Evolutionary conservation across 768 basidiomycete genomes (phyloP), one percentile per base, ranked within the genome.

Genomic region (Boletus fagicola): DNA sequence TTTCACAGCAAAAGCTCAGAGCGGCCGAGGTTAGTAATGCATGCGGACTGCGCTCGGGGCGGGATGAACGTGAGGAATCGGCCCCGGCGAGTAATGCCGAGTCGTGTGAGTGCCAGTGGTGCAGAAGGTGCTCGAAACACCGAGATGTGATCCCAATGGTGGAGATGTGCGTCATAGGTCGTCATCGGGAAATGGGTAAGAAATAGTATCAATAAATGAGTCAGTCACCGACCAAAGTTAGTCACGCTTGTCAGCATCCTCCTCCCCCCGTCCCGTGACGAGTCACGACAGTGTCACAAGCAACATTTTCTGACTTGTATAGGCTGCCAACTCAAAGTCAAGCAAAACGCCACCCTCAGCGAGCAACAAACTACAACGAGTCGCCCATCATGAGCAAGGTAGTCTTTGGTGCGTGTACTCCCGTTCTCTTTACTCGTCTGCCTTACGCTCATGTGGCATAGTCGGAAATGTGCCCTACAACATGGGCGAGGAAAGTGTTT

Each of bases 391-490:
- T 86, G 83, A 87, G 86, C 64, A 87, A 85, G 71, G 86, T 88
- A 9, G 86, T 88, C 16, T 88, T 88, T 61, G 87, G 88, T 88
- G 62, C 54, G 82, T 74, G 10, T 31, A 16, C 30, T n/a, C 15
- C 4, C 42, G 35, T 43, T 49, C n/a, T 33, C 3, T 9, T 15
- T n/a, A 1, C 30, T 28, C n/a, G 33, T 36, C 26, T 7, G 10
- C 1, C 65, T 63, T 40, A 67, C 20, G 0, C 22, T 54, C 13
- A 26, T 31, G 43, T 22, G 12, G 26, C 30, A 42, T 61, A 89
- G 91, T 93, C 48, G 91, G 91, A 56, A 93, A 93, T 80, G 90
- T 93, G 9, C 91, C 91, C 24, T 93, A 93, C 74, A 92, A 87
- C 66, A 92, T 92, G 87, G 86, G 83, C 43, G 91, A 93, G 77